Evolutionary conservation across 495 filamentous ascomycete species (phyloP).

Genomic region (Peziza echinospora): DNA sequence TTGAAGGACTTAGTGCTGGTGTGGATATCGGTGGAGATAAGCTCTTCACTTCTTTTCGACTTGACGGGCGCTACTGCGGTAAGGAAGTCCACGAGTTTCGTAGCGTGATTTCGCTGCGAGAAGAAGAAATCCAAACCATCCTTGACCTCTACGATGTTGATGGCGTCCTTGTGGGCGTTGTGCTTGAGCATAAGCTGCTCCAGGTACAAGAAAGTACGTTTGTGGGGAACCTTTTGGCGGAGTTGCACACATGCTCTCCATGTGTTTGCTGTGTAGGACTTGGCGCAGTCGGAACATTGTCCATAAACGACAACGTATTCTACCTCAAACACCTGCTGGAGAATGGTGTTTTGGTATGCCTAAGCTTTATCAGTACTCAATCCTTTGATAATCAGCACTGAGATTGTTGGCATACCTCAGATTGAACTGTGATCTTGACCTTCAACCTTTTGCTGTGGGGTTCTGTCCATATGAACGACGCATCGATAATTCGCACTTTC

Average conservation of each 20-base stretch:
- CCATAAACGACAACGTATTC: slow-evolving; percentile 72
- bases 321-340: slow-evolving; percentile 90
- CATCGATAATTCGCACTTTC: slow-evolving; percentile 82
- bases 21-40: slow-evolving; percentile 87
- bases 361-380: slow-evolving; percentile 34
- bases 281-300: slow-evolving; percentile 79
- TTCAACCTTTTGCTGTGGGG: slow-evolving; percentile 78
- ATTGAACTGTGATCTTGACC: slow-evolving; percentile 79
- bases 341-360: slow-evolving; percentile 49
- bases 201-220: slow-evolving; percentile 87
- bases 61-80: slow-evolving; percentile 55
- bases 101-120: slow-evolving; percentile 67
- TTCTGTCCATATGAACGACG: slow-evolving; percentile 94
- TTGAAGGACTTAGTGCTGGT: slow-evolving; percentile 79
- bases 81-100: slow-evolving; percentile 81
- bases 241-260: slow-evolving; percentile 77
- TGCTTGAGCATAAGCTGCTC: slow-evolving; percentile 94
- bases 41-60: slow-evolving; percentile 68
- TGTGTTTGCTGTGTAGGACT: slow-evolving; percentile 72
- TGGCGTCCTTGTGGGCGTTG: slow-evolving; percentile 71
- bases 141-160: slow-evolving; percentile 89
- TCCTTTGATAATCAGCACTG: neutral
- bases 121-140: slow-evolving; percentile 95
- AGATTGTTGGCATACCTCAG: slow-evolving; percentile 3
- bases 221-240: slow-evolving; percentile 90